Evolutionary conservation across 257 asterid species (phyloP).

Genomic region (Jacaranda mimosifolia): DNA sequence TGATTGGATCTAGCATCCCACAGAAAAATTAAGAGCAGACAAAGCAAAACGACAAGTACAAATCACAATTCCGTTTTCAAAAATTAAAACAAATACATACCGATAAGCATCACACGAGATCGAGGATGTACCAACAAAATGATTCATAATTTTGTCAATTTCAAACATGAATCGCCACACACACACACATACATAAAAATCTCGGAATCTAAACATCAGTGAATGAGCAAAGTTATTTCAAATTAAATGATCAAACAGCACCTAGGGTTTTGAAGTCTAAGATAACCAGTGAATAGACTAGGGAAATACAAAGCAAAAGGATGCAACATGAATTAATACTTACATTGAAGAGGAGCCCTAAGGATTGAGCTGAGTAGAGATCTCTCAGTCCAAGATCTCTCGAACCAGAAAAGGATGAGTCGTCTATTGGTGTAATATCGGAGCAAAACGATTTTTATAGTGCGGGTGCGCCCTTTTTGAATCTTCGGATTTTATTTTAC

Average conservation of each 20-base stretch:
- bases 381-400: slow-evolving; percentile 41
- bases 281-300: neutral
- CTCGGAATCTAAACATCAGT: slow-evolving; percentile 12
- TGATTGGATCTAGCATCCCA: slow-evolving; percentile 40
- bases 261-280: slow-evolving; percentile 27
- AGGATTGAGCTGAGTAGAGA: slow-evolving; percentile 36
- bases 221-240: neutral
- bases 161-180: slow-evolving; percentile 1
- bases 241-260: slow-evolving; percentile 26
- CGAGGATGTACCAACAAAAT: slow-evolving; percentile 30
- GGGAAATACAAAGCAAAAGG: neutral
- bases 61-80: slow-evolving; percentile 2
- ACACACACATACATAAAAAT: neutral
- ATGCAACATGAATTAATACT: slow-evolving; percentile 2
- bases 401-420: slow-evolving; percentile 34
- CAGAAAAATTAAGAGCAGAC: neutral
- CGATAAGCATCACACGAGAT: slow-evolving; percentile 16
- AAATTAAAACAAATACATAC: neutral
- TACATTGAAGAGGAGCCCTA: slow-evolving; percentile 37
- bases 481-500: neutral
- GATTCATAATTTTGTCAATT: slow-evolving; percentile 14
- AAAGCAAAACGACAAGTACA: neutral
- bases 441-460: slow-evolving; percentile 32
- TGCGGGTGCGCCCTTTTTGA: neutral
- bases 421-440: slow-evolving; percentile 22